Evolutionary conservation across 169 alveolate genomes (phyloP), one percentile per base, ranked within the genome.

Genomic region (Eimeria necatrix): DNA sequence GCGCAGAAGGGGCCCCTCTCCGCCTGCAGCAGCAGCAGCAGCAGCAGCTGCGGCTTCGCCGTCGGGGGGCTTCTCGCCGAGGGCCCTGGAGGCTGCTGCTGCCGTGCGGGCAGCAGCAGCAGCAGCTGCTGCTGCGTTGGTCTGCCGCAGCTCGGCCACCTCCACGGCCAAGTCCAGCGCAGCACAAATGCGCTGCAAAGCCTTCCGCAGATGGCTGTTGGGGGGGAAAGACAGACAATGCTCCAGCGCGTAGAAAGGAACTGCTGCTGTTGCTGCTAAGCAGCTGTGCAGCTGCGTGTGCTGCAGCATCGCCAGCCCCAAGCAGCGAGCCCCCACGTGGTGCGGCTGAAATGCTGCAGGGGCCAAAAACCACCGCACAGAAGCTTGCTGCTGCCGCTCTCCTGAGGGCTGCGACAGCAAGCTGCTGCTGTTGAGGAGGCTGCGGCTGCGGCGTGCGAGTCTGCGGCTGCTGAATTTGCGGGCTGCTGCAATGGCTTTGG

Each of bases 91-190:
- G 4, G 91, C 91, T 60, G 91, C 91, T 59, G 91, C 91, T 84
- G 91, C 91, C 1, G 95, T 90, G 59, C 95, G 78, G 14, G 95
- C 95, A 4, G 95, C 95, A 53, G 90, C 61, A 73, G 95, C 95
- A 18, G 95, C 95, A 53, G 95, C 95, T 22, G 80, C 81, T 24
- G 95, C 91, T 4, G 95, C 83, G 78, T 74, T 53, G 32, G 81
- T 91, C 49, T 56, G 90, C 24, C 95, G 59, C 20, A 91, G 70
- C 95, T 91, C 64, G 16, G 70, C 83, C 81, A 91, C 81, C 53
- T 74, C 95, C 7, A 59, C 90, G 9, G 90, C 86, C 18, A 91
- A 10, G 52, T 91, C 95, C 4, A 91, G 70, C 3, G 95, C 95
- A 32, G 89, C 52, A 18, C 53, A 46, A 22, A 76, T 76, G 24